Conservation (phyloP, 2,329 filamentous ascomycete genomes). For the Aspergillus hiratsukae region DNA sequence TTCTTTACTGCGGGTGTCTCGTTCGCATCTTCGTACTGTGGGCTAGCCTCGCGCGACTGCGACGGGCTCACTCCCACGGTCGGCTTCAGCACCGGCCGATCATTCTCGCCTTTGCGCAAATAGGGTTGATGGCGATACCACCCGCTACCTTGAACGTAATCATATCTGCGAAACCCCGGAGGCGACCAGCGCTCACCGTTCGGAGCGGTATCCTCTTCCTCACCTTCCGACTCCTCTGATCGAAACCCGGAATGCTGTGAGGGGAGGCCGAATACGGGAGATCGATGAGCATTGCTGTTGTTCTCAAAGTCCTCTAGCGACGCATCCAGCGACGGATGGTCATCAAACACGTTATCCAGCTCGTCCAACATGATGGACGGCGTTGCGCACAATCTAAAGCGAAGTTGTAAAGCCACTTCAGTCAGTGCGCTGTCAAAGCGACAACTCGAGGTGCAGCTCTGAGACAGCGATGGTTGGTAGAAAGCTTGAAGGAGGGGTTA, state of each 20-base stretch:
- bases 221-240: slow-evolving; percentile 46
- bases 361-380: slow-evolving; percentile 43
- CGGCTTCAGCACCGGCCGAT: slow-evolving; percentile 39
- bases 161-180: slow-evolving; percentile 54
- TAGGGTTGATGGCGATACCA: slow-evolving; percentile 53
- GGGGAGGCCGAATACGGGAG: slow-evolving; percentile 51
- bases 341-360: slow-evolving; percentile 50
- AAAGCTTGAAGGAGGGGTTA: slow-evolving; percentile 11
- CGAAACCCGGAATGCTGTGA: slow-evolving; percentile 63
- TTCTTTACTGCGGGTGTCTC: slow-evolving; percentile 37
- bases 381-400: slow-evolving; percentile 23
- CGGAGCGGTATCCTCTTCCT: slow-evolving; percentile 31
- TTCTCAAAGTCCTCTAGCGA: slow-evolving; percentile 61
- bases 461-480: slow-evolving; percentile 9
- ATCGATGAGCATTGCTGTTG: slow-evolving; percentile 43
- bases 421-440: slow-evolving; percentile 19
- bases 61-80: slow-evolving; percentile 43
- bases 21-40: slow-evolving; percentile 55
- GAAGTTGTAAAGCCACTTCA: slow-evolving; percentile 20
- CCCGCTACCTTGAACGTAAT: slow-evolving; percentile 51
- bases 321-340: slow-evolving; percentile 56
- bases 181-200: slow-evolving; percentile 58
- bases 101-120: slow-evolving; percentile 34
- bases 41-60: slow-evolving; percentile 55
- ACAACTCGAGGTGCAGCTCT: slow-evolving; percentile 19